Percentiles rank a stretch among this genome's conserved stretches.
phyloP scores from a whole-genome alignment of 2,329 filamentous ascomycete genomes.

The Microsporum audouinii region DNA sequence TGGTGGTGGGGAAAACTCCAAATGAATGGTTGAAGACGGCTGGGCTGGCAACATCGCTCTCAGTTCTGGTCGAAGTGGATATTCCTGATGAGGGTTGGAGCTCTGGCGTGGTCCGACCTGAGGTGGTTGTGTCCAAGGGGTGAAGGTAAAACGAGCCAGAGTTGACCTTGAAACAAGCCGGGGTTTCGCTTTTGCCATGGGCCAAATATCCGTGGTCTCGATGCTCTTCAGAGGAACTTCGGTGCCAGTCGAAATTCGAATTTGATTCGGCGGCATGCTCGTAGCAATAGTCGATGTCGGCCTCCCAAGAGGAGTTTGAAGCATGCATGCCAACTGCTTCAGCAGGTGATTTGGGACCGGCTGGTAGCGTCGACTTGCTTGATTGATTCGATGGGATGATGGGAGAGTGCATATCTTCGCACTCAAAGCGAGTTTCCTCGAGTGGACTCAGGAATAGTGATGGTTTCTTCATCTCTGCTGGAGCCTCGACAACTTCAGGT shows the following conservation, averaged over 20 bases:
- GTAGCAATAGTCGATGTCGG: constrained; percentile 52
- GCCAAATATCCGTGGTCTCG: not conserved
- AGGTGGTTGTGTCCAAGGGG: not conserved
- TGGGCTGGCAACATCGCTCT: not conserved
- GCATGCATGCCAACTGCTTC: not conserved
- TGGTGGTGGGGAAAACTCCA: constrained; percentile 5
- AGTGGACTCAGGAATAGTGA: not conserved
- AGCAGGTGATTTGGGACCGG: not conserved
- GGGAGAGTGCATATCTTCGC: constrained; percentile 7
- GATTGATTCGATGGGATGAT: constrained; percentile 1
- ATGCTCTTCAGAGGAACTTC: constrained; percentile 24
- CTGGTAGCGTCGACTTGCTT: not conserved
- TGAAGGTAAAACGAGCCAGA: constrained; percentile 1
- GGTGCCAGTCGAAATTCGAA: constrained; percentile 50
- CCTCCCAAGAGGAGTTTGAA: constrained; percentile 42
- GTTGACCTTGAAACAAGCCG: not conserved
- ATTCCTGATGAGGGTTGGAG: not conserved
- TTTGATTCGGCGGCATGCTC: constrained; percentile 50
- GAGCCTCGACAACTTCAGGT: not conserved
- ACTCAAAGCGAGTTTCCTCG: not conserved
- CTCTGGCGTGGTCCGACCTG: constrained; percentile 4
- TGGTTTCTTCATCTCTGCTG: not conserved
- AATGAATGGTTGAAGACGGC: constrained; percentile 4
- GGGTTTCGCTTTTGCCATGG: not conserved
- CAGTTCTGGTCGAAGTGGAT: not conserved